Evolutionary conservation across 2,329 filamentous ascomycete species (phyloP), one percentile per base, ranked within the genome.

Genomic region (Ophioceras dolichostomum): DNA sequence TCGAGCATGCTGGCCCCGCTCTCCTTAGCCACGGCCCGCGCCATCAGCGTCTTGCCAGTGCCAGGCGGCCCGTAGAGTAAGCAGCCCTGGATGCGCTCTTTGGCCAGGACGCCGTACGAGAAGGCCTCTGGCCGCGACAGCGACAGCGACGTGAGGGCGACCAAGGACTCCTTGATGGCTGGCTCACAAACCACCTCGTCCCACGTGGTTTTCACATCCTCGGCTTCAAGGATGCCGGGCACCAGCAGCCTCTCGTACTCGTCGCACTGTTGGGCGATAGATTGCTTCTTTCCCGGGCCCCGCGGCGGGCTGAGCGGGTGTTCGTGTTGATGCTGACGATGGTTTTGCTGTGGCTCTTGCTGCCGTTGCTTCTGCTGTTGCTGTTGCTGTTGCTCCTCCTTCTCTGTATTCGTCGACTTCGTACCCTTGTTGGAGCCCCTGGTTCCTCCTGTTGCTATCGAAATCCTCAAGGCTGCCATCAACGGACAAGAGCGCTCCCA

Each of bases 71-170:
- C 88, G 49, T 94, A 94, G 0, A 94, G 66, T 1, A 94, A 72
- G 34, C 91, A 77, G 12, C 91, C 91, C 0, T 88, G 84, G 34
- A 98, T 93, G 48, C 86, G 83, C 53, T 96, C 88, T 1, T 79
- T 85, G 2, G 87, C 83, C 10, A 98, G 71, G 4, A 98, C 85
- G 58, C 91, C 91, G 48, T 98, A 98, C 10, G 79, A 79, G 59
- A 96, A 98, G n/a, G 88, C 89, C 43, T 96, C 88, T 0, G 91
- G 91, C 0, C 89, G 78, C 36, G 85, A 68, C 5, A 98, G 68
- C 1, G 88, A 91, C 14, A 98, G 66, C 1, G 84, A 85, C 0
- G 91, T 98, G 36, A 96, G 70, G 5, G 86, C 85, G 54, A 89
- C 87, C 38, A 98, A 68, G 1, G 88, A 83, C 17, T 91, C 84